Evolutionary conservation across 495 filamentous ascomycete genomes (phyloP).

Genomic region (Mytilinidion resinicola): DNA sequence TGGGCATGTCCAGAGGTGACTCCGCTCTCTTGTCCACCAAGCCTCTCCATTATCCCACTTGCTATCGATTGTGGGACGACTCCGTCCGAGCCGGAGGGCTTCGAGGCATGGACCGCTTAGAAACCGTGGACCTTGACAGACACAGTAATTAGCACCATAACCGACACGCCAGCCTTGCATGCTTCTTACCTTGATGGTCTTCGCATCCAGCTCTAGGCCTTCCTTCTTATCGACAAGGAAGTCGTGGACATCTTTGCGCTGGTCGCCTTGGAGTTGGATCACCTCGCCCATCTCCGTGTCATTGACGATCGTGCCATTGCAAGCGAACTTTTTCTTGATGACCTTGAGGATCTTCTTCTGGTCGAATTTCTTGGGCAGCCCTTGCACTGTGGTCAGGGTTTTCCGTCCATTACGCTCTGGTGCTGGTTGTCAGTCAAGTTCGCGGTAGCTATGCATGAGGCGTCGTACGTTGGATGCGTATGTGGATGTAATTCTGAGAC

Average conservation of each 20-base stretch:
- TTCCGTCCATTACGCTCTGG: conserved; percentile 99
- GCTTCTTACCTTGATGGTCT: conserved; percentile 80
- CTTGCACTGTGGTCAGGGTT: conserved; percentile 98
- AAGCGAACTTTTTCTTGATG: conserved; percentile 99
- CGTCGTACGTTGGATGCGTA: conserved; percentile 95
- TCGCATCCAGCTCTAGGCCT: conserved; percentile 82
- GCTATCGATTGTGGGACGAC: no score
- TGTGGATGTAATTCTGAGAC: conserved; percentile 98
- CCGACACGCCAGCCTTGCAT: conserved; percentile 20
- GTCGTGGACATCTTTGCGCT: conserved; percentile 96
- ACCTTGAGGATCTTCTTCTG: conserved; percentile 99
- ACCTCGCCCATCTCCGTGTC: conserved; percentile 98
- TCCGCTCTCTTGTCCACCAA: no score
- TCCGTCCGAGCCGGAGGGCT: no score
- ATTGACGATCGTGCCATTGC: conserved; percentile 99
- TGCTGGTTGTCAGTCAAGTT: conserved; percentile 6
- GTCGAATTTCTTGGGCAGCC: conserved; percentile 95
- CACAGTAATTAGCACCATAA: conserved; percentile 1
- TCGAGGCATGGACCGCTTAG: conserved; percentile 41
- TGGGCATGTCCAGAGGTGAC: no score
- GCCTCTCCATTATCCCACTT: no score
- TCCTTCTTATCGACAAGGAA: conserved; percentile 94
- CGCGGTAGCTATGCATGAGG: neutral
- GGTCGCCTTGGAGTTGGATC: conserved; percentile 98
- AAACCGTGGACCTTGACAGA: conserved; percentile 62